Conservation (phyloP, 2,329 filamentous ascomycete genomes). For the Dactylellina drechsleri region DNA sequence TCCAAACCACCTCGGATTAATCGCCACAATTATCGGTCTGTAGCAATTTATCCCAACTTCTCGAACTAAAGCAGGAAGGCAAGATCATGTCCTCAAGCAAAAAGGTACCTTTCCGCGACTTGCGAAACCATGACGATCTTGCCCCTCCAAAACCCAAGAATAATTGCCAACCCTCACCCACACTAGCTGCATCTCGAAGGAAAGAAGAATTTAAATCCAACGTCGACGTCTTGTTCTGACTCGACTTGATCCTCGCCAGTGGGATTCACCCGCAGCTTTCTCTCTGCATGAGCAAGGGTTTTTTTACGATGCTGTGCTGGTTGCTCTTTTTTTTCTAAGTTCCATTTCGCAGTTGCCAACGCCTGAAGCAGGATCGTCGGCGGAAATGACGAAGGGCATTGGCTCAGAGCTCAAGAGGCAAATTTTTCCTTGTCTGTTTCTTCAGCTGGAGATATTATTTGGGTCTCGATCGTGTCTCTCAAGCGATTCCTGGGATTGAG, state of each 20-base stretch:
- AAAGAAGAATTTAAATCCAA: constrained; percentile 49
- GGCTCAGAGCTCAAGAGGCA: background rate
- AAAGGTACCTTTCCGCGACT: constrained; percentile 17
- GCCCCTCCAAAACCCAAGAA: constrained; percentile 44
- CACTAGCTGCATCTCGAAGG: constrained; percentile 32
- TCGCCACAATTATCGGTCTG: constrained; percentile 40
- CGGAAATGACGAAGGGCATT: background rate
- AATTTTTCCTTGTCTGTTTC: background rate
- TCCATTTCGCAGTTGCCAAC: background rate
- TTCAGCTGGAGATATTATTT: background rate
- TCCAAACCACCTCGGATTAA: constrained; percentile 46
- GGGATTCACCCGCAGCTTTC: constrained; percentile 19
- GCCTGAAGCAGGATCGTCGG: constrained; percentile 3
- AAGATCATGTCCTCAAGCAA: constrained; percentile 33
- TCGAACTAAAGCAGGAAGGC: constrained; percentile 12
- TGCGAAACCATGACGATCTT: constrained; percentile 33
- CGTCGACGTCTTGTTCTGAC: constrained; percentile 25
- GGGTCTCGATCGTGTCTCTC: background rate
- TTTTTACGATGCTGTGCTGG: constrained; percentile 10
- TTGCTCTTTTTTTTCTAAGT: background rate
- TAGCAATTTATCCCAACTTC: constrained; percentile 14
- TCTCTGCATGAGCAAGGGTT: constrained; percentile 35
- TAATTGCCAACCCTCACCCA: constrained; percentile 33
- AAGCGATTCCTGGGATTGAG: background rate
- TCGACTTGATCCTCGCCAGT: constrained; percentile 8